Evolutionary conservation across 345 rosid species (phyloP), one percentile per base, ranked within the genome.

Genomic region (Camelina hispida): DNA sequence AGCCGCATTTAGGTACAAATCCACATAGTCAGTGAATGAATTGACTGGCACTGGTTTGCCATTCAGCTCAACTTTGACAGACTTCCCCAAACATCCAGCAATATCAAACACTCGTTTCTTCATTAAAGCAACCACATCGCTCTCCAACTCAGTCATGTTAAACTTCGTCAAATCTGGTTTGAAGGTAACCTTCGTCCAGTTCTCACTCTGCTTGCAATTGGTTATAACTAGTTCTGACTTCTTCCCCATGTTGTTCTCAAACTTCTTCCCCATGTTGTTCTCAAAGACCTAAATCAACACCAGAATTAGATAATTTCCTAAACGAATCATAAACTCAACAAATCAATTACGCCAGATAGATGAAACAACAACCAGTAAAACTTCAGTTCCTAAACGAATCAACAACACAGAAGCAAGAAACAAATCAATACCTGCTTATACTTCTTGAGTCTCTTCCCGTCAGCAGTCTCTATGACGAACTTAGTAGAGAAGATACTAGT

Each of bases 11-110:
- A 90, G 82, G 81, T 88, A 96, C 16, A 96, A 62, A 44, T 86
- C 83, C 55, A 96, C 99, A 79, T 91, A 91, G 22, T 93, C 97
- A 54, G 62, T 76, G 62, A 93, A 96, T 5, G 93, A 85, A 68
- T 88, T 89, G 6, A 93, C 86, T 3, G 99, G 96, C 44, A 91
- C 74, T 6, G 82, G 81, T 20, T 63, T 81, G 47, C 98, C 98
- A 66, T 96, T 91, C 47, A 96, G 82, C 73, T 93, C 98, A 54
- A 96, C 96, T 73, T 89, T 91, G 53, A 95, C 98, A 22, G 88
- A 72, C 84, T 91, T 91, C 66, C 99, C 99, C 52, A 96, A 90
- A 68, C 98, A 93, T 5, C 99, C 99, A 75, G 97, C 97, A 79
- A 96, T 50, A 69, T 96, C 98, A 43, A 90, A 82, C 9, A 96